These are phyloP conservation scores for Cylindrodendrum hubeiense DNA, from an alignment of 2,329 filamentous ascomycete genomes.

Conservation along the genomic window DNA sequence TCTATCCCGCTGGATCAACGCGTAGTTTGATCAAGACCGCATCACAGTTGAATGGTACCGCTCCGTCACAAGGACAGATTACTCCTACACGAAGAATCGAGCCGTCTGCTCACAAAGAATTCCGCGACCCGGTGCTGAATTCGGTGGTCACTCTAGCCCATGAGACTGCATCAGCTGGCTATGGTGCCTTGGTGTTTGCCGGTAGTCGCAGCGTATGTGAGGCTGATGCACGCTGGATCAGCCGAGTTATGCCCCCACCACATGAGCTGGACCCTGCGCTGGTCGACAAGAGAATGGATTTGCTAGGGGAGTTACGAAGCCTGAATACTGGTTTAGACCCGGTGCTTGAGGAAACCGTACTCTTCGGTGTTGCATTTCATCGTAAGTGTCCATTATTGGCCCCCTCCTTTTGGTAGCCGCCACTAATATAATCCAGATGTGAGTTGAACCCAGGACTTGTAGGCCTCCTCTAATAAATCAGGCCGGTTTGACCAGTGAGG, in stretches of 20 bases:
- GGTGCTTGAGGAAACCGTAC: conserved; percentile 72
- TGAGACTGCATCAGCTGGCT: conserved; percentile 76
- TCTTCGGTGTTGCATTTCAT: conserved; percentile 80
- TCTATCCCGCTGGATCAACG: conserved; percentile 72
- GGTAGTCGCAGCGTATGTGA: conserved; percentile 77
- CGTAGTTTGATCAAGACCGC: conserved; percentile 69
- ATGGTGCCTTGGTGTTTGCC: conserved; percentile 80
- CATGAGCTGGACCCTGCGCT: conserved; percentile 59
- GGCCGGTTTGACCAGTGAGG: conserved; percentile 79
- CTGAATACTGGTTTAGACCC: conserved; percentile 75
- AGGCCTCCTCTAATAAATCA: conserved; percentile 48
- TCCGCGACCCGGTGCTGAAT: conserved; percentile 75
- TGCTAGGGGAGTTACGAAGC: conserved; percentile 75
- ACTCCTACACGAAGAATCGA: conserved; percentile 63
- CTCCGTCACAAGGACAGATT: conserved; percentile 50
- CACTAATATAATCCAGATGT: conserved; percentile 51
- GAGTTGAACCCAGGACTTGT: conserved; percentile 20
- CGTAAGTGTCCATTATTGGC: conserved; percentile 54
- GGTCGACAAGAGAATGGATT: conserved; percentile 71
- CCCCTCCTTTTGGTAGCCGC: background rate
- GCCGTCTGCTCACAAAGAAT: conserved; percentile 69
- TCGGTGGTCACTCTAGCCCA: conserved; percentile 77
- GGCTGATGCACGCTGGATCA: conserved; percentile 75
- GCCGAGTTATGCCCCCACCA: conserved; percentile 70
- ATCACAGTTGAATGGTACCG: conserved; percentile 59